These are phyloP conservation scores for Porcisia deanei DNA, from an alignment of 208 protist genomes.

Conservation along the genomic window DNA sequence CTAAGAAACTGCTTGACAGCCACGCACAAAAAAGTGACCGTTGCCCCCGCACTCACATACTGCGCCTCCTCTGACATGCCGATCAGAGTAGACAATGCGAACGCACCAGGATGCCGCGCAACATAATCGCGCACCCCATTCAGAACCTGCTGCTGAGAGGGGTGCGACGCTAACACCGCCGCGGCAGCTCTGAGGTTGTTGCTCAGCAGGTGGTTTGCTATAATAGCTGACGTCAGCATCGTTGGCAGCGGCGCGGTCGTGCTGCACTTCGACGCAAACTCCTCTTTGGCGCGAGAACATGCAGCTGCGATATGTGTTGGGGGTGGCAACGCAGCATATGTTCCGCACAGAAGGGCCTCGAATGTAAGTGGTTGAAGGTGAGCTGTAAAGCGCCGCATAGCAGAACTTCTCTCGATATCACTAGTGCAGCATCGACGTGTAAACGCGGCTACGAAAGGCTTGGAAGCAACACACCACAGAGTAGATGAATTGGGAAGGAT, in stretches of 20 bases:
- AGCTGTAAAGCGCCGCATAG: conserved; percentile 34
- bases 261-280: conserved; percentile 29
- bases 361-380: conserved; percentile 51
- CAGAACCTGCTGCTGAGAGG: conserved; percentile 28
- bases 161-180: conserved; percentile 46
- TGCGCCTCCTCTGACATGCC: conserved; percentile 35
- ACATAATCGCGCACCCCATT: conserved; percentile 27
- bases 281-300: conserved; percentile 11
- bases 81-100: conserved; percentile 30
- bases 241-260: conserved; percentile 51
- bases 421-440: background rate
- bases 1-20: conserved; percentile 20
- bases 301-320: conserved; percentile 8
- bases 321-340: conserved; percentile 13
- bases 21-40: conserved; percentile 34
- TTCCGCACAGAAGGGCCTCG: conserved; percentile 57
- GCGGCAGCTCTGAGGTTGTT: conserved; percentile 40
- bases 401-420: background rate
- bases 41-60: conserved; percentile 21
- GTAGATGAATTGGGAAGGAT: background rate
- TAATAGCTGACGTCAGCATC: conserved; percentile 44
- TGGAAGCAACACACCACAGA: background rate
- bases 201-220: conserved; percentile 27
- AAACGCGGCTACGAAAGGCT: background rate
- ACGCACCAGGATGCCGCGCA: conserved; percentile 6